Evolutionary conservation across 768 basidiomycete genomes (phyloP).

Genomic region (Exsudoporus frostii): DNA sequence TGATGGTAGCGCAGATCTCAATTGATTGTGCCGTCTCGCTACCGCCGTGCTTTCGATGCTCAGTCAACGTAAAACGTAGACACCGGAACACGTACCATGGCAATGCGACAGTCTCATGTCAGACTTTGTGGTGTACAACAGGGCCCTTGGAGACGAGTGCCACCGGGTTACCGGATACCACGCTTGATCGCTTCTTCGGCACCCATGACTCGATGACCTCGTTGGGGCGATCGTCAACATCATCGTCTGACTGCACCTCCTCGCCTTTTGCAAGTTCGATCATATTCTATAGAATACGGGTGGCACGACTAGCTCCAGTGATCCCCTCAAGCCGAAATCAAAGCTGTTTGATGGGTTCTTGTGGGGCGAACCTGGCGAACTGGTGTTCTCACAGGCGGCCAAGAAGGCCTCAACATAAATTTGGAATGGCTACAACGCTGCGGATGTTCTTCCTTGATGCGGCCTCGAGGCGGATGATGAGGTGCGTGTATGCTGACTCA

Average conservation of each 20-base stretch:
- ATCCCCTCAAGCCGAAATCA: neutral
- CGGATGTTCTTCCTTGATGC: slow-evolving; percentile 9
- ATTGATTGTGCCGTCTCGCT: neutral
- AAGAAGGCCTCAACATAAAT: neutral
- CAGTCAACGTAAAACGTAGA: neutral
- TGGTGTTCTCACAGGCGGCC: no score
- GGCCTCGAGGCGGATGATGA: slow-evolving; percentile 4
- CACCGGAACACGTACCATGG: neutral
- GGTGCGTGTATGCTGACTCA: neutral
- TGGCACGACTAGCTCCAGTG: neutral
- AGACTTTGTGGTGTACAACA: neutral
- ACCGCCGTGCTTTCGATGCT: no score
- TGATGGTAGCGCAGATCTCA: neutral
- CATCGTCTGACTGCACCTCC: neutral
- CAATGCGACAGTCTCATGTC: slow-evolving; percentile 6
- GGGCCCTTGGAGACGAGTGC: neutral
- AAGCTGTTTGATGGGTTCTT: neutral
- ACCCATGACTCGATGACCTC: neutral
- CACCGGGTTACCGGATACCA: neutral
- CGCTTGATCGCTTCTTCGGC: neutral
- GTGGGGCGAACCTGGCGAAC: no score
- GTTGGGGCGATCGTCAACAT: neutral
- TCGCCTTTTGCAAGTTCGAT: neutral
- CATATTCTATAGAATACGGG: neutral
- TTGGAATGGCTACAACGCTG: neutral